Percentiles rank a stretch among this genome's conserved stretches.
phyloP scores from a whole-genome alignment of 768 basidiomycete species.

The Terana coerulea region DNA sequence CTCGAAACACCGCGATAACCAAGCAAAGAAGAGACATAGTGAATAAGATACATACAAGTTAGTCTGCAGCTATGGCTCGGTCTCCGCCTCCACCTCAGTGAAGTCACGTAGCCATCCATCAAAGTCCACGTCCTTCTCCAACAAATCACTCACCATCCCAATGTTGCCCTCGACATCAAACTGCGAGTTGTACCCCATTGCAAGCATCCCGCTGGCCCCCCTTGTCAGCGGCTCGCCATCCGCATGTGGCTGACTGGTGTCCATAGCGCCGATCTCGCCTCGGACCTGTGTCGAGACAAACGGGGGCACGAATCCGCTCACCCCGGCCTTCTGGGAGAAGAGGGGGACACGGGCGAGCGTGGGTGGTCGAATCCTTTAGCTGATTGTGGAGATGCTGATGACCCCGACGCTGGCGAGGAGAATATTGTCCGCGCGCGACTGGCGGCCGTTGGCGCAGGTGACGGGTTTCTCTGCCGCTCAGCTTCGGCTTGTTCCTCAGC shows the following conservation, averaged over 20 bases:
- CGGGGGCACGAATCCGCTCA: constrained; percentile 32
- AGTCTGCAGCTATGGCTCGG: background rate
- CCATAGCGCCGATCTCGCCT: background rate
- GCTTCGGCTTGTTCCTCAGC: constrained; percentile 8
- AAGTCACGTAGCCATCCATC: constrained; percentile 47
- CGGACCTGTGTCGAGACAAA: constrained; percentile 30
- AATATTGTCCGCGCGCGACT: constrained; percentile 30
- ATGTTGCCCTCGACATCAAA: constrained; percentile 54
- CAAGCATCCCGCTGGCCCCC: constrained; percentile 28
- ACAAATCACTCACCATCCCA: constrained; percentile 47
- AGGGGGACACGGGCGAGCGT: constrained; percentile 32
- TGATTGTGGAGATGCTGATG: constrained; percentile 20
- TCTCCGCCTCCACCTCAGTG: constrained; percentile 28
- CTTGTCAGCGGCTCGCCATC: constrained; percentile 13
- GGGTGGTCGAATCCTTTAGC: constrained; percentile 25
- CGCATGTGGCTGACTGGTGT: background rate
- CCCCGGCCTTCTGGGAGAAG: constrained; percentile 30
- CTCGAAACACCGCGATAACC: background rate
- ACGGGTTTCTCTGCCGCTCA: background rate
- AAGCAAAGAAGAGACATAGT: background rate
- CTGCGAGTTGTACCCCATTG: constrained; percentile 52
- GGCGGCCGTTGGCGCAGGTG: constrained; percentile 23
- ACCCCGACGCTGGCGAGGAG: constrained; percentile 35
- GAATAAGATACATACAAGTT: background rate
- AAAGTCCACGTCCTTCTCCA: constrained; percentile 58